Evolutionary conservation across 495 filamentous ascomycete genomes (phyloP), one percentile per base, ranked within the genome.

Genomic region (Podospora tetraspora): DNA sequence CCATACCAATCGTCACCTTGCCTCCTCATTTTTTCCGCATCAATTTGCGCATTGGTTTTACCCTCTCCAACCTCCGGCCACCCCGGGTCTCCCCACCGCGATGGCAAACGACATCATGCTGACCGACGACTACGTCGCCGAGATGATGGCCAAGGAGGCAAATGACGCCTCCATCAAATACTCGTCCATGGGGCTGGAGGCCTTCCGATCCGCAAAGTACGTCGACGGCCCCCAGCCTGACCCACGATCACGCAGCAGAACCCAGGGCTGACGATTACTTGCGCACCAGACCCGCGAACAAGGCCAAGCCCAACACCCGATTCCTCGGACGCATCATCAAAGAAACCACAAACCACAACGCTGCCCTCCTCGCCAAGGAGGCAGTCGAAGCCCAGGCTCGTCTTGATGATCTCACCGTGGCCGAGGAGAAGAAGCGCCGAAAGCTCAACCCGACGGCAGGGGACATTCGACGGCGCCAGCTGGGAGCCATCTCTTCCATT

Each of bases 301-400:
- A 92, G 63, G 92, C 92, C 3, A 97, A 93, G 72, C 92, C 94
- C 16, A 98, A 99, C 72, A 97, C 91, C 0, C 84, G 91, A 58
- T 98, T 98, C 71, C 82, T 99, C 13, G 87, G 89, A 27, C 91
- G 95, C 70, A 91, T 98, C 63, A 91, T 99, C 71, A 90, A 89
- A 67, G 90, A 96, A 66, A 94, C 92, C 1, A 91, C 95, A 68
- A 91, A 71, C 63, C 95, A 99, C 78, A 99, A 99, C 85, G 86
- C 91, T 13, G 91, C 93, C 7, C 82, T 97, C 64, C 86, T 90
- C 57, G 92, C 89, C 0, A 97, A 90, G 70, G 94, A 98, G 75
- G 87, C 89, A 56, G 86, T 69, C 74, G 88, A 82, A 80, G 77
- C 82, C 10, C 80, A 83, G 61, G 76, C 71, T 61, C 83, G 81